Base-by-base conservation (phyloP, 2,329 filamentous ascomycete genomes). In the Plectosphaerella sp. region DNA sequence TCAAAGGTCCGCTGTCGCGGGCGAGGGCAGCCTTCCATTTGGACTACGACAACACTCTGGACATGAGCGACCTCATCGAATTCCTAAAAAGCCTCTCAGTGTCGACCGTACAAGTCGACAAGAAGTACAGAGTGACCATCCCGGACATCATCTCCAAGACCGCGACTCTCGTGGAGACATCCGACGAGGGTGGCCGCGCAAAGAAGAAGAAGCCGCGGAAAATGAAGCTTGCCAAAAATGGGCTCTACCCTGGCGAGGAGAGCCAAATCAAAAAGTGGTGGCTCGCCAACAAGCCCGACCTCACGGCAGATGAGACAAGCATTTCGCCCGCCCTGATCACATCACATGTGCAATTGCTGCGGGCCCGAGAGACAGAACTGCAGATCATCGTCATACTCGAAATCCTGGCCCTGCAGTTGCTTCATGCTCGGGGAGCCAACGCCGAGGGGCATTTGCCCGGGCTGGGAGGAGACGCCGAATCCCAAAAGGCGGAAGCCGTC, bases 351-450 rank as follows among this genome's bases (percentile, higher is more conserved):
- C 79, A 84, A 3, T 77, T 83, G 49, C 68, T 93, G 39, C 81
- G 88, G 42, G 84, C 86, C 22, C 78, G 89, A 54, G 89, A 94
- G 70, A 91, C 88, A 0, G 86, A 92, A 60, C 72, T 92, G 39
- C 89, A 94, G 64, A 83, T 93, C 69, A 90, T 93, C 51, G 66
- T 94, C 33, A 84, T 91, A 49, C 75, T 94, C 6, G 89, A 94
- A 62, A 83, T 91, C 15, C 70, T 92, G 20, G 86, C 88, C 2
- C 71, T 94, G 42, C 87, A 90, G 55, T 75, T 78, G 18, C 61
- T 79, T 28, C 71, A 72, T 25, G 67, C 72, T 3, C 58, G 66
- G 2, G 70, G 73, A 6, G 69, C 74, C 5, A 58, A 61, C 5
- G 69, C 65, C 42, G 76, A 79, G 55, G 72, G 68, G 47, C 71